A percentile compares a stretch with the other conserved stretches of the same genome.
Evolutionary conservation across 768 basidiomycete genomes (phyloP).

Genomic region (Russula brevipes): DNA sequence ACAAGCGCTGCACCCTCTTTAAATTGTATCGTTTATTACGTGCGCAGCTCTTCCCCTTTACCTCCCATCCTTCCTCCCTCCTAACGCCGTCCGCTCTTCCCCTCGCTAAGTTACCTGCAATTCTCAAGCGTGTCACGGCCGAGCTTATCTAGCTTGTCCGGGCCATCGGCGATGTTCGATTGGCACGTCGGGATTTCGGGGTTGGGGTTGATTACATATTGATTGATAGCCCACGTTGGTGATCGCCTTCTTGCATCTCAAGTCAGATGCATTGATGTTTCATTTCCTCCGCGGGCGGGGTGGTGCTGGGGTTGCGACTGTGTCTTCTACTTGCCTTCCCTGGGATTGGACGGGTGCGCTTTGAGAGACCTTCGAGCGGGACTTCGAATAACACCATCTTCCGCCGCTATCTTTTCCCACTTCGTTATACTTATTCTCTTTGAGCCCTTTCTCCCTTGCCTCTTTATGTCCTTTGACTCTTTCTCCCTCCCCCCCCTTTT

Average conservation of each 20-base stretch:
- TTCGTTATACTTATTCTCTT: slow-evolving; percentile 10
- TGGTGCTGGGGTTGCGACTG: background rate
- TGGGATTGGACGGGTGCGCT: background rate
- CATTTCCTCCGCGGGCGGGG: slow-evolving; percentile 2
- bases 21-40: slow-evolving; percentile 22
- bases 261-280: background rate
- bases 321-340: background rate
- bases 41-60: slow-evolving; percentile 2
- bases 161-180: background rate
- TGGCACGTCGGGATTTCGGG: background rate
- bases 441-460: background rate
- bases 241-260: background rate
- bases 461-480: background rate
- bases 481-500: background rate
- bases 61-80: background rate
- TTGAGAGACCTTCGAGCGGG: background rate
- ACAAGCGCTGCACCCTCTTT: slow-evolving; percentile 22
- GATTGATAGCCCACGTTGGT: slow-evolving; percentile 3
- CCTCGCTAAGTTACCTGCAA: background rate
- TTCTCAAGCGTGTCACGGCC: background rate
- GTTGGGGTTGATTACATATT: background rate
- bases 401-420: background rate
- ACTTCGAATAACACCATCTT: too few relatives aligned
- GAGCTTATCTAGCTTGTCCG: background rate
- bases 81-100: background rate